phyloP scores from a whole-genome alignment of 305 asterid genomes.

The Rubia tinctorum region DNA sequence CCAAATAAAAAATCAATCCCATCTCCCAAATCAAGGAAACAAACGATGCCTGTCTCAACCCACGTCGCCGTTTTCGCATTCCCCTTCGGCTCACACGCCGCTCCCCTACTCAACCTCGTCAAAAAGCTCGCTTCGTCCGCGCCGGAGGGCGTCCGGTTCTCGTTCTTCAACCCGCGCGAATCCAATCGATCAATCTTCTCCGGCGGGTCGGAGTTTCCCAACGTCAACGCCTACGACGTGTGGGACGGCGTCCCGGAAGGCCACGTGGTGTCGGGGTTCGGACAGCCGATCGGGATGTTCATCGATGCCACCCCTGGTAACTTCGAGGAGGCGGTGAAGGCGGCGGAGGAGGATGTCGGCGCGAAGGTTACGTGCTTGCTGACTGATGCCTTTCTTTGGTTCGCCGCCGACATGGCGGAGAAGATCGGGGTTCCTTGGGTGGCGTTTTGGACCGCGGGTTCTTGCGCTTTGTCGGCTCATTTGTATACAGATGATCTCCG shows the following conservation, averaged over 20 bases:
- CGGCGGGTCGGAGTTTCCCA: neutral
- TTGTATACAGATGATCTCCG: constrained; percentile 48
- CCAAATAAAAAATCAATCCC: neutral
- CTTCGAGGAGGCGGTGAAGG: constrained; percentile 39
- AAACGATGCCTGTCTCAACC: constrained; percentile 29
- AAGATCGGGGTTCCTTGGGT: constrained; percentile 57
- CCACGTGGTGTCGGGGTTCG: constrained; percentile 30
- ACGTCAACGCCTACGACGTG: constrained; percentile 36
- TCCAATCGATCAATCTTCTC: constrained; percentile 31
- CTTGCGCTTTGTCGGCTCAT: constrained; percentile 55
- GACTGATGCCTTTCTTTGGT: constrained; percentile 68
- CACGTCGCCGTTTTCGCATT: constrained; percentile 70
- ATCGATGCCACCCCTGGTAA: constrained; percentile 49
- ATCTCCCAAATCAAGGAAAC: neutral
- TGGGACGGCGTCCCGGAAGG: constrained; percentile 57
- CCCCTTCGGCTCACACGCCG: constrained; percentile 80
- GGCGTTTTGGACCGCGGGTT: constrained; percentile 58
- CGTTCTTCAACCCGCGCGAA: constrained; percentile 43
- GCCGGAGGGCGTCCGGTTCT: constrained; percentile 31
- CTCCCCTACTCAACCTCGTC: constrained; percentile 49
- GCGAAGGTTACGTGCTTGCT: constrained; percentile 41
- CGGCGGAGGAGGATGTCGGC: constrained; percentile 50
- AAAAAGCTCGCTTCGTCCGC: constrained; percentile 39
- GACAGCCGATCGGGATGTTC: constrained; percentile 41
- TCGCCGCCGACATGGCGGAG: constrained; percentile 54